Conservation (phyloP, 495 filamentous ascomycete genomes). For the Neurospora africana region DNA sequence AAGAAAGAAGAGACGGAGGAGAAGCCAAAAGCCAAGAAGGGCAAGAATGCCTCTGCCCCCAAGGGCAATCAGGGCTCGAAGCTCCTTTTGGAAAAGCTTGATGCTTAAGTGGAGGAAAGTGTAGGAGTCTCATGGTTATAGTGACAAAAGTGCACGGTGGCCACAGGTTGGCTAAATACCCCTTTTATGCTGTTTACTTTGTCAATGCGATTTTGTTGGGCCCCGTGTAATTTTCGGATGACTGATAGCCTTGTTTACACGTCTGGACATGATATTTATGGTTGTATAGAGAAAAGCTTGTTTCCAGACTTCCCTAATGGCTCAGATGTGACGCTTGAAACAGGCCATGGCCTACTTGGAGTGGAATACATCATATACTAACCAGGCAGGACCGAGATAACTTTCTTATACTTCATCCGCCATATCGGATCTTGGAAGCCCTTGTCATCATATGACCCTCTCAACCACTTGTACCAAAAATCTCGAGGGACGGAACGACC, state of each 20-base stretch:
- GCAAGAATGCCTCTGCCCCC: background rate
- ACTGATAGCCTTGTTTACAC: slow-evolving; percentile 6
- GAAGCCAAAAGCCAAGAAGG: slow-evolving; percentile 23
- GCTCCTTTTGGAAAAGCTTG: slow-evolving; percentile 2
- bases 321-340: background rate
- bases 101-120: background rate
- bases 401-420: background rate
- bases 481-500: background rate
- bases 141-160: background rate
- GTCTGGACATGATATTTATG: background rate
- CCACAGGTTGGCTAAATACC: background rate
- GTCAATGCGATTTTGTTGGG: background rate
- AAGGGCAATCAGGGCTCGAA: slow-evolving; percentile 46
- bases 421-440: background rate
- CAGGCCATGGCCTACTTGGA: background rate
- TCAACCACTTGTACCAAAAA: background rate
- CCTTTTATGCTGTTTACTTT: background rate
- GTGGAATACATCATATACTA: background rate
- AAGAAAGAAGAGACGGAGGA: slow-evolving; percentile 24
- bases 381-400: background rate
- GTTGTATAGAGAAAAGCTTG: background rate
- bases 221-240: background rate
- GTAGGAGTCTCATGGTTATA: background rate
- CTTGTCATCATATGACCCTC: background rate
- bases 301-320: background rate